Percentiles rank a stretch among this genome's conserved stretches.
Conservation (phyloP, 495 filamentous ascomycete species). For the Parathielavia appendiculata region DNA sequence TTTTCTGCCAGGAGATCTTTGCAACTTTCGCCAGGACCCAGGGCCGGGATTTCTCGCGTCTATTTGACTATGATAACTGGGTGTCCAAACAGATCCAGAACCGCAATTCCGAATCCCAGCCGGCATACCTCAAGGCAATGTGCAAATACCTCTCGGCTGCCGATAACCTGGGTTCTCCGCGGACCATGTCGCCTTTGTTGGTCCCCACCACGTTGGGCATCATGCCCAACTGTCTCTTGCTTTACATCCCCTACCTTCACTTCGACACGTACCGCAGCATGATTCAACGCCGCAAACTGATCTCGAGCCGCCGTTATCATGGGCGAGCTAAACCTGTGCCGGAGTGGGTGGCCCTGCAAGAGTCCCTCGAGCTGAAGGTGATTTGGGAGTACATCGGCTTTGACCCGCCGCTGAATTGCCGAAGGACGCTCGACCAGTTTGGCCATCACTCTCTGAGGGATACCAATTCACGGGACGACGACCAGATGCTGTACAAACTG, state of each 20-base stretch:
- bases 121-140: conserved; percentile 42
- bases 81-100: conserved; percentile 42
- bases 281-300: conserved; percentile 54
- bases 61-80: conserved; percentile 51
- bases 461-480: conserved; percentile 58
- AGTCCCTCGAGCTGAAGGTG: conserved; percentile 54
- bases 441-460: conserved; percentile 60
- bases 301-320: conserved; percentile 50
- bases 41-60: conserved; percentile 35
- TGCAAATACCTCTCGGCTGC: conserved; percentile 43
- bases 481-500: conserved; percentile 67
- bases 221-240: conserved; percentile 40
- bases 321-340: conserved; percentile 56
- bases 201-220: conserved; percentile 29
- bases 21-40: conserved; percentile 34
- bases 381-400: conserved; percentile 62
- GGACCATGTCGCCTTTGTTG: conserved; percentile 29
- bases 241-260: conserved; percentile 55
- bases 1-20: conserved; percentile 31
- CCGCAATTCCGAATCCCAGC: conserved; percentile 42
- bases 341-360: conserved; percentile 43
- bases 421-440: conserved; percentile 62
- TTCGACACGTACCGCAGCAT: conserved; percentile 62
- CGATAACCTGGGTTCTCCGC: conserved; percentile 31
- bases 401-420: conserved; percentile 59